Percentiles rank a stretch among this genome's conserved stretches.
These are phyloP conservation scores for Kodamaea fungicola DNA, from an alignment of 1,139 yeast species.

Conservation along the genomic window DNA sequence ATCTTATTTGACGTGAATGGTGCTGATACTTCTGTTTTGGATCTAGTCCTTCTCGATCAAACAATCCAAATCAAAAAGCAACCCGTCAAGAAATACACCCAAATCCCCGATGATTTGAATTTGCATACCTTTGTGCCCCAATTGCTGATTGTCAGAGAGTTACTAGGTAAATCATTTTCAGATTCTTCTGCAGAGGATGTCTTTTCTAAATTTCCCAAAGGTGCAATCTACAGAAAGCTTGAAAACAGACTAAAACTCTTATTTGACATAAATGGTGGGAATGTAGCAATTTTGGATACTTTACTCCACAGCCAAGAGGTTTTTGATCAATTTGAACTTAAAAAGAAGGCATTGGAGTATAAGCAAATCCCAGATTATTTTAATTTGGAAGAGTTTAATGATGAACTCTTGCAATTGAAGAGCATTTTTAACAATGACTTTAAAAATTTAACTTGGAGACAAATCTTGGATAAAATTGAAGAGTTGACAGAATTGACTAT, in stretches of 20 bases:
- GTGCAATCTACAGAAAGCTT: constrained; percentile 9
- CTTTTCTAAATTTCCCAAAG: constrained; percentile 1
- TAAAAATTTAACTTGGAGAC: constrained; percentile 8
- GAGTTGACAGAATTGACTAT: constrained; percentile 7
- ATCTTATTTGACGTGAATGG: background rate
- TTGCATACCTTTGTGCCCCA: constrained; percentile 16
- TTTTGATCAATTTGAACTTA: constrained; percentile 14
- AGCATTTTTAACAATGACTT: constrained; percentile 20
- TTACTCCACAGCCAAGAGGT: constrained; percentile 15
- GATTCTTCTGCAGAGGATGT: constrained; percentile 13
- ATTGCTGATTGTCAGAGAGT: constrained; percentile 12
- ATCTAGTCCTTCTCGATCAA: background rate
- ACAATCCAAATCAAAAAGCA: background rate
- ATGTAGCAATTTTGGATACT: constrained; percentile 19
- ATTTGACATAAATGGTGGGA: constrained; percentile 18
- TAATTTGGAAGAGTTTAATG: constrained; percentile 30
- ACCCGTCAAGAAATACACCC: constrained; percentile 6
- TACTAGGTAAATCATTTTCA: constrained; percentile 11
- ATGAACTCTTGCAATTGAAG: constrained; percentile 30
- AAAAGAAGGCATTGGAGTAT: constrained; percentile 3
- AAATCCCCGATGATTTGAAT: constrained; percentile 22
- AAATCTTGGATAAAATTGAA: constrained; percentile 14
- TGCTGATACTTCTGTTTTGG: background rate
- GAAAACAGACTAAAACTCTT: constrained; percentile 14
- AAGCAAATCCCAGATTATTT: constrained; percentile 37